phyloP scores from a whole-genome alignment of 2,329 filamentous ascomycete species.

The Calonectria hongkongensis region DNA sequence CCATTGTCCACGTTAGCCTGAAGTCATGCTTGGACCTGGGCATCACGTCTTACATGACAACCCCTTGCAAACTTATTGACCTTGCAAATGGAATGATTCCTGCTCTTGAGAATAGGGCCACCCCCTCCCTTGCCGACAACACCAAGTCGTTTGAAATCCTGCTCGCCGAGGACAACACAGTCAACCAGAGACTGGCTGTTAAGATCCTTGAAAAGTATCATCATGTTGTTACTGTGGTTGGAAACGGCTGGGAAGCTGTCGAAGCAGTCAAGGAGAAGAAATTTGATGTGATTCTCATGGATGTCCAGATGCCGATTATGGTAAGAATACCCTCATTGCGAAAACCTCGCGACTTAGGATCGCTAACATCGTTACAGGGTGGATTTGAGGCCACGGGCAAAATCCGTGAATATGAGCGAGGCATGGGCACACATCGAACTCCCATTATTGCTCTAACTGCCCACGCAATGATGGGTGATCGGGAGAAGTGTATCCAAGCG shows the following conservation, averaged over 20 bases:
- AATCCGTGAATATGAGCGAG: constrained; percentile 95
- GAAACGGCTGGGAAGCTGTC: constrained; percentile 94
- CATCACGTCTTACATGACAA: constrained; percentile 99
- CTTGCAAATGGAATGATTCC: constrained; percentile 97
- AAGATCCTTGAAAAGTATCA: constrained; percentile 99
- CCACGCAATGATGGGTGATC: constrained; percentile 98
- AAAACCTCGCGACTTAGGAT: not conserved
- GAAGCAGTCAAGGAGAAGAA: constrained; percentile 93
- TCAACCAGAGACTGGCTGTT: constrained; percentile 96
- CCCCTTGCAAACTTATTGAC: constrained; percentile 94
- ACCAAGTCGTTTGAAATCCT: constrained; percentile 97
- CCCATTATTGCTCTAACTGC: constrained; percentile 98
- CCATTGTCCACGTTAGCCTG: constrained; percentile 91
- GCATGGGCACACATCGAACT: constrained; percentile 85
- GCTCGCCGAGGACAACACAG: constrained; percentile 96
- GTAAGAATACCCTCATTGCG: constrained; percentile 66
- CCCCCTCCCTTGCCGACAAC: constrained; percentile 92
- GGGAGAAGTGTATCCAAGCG: constrained; percentile 97
- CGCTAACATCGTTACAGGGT: constrained; percentile 75
- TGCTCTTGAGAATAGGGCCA: constrained; percentile 93
- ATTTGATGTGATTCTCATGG: constrained; percentile 98
- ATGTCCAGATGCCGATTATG: constrained; percentile 99
- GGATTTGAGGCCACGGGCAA: constrained; percentile 98
- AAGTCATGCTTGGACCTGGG: constrained; percentile 96
- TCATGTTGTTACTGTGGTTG: constrained; percentile 92